Evolutionary conservation across 495 filamentous ascomycete species (phyloP).

Genomic region (Rhypophila decipiens): DNA sequence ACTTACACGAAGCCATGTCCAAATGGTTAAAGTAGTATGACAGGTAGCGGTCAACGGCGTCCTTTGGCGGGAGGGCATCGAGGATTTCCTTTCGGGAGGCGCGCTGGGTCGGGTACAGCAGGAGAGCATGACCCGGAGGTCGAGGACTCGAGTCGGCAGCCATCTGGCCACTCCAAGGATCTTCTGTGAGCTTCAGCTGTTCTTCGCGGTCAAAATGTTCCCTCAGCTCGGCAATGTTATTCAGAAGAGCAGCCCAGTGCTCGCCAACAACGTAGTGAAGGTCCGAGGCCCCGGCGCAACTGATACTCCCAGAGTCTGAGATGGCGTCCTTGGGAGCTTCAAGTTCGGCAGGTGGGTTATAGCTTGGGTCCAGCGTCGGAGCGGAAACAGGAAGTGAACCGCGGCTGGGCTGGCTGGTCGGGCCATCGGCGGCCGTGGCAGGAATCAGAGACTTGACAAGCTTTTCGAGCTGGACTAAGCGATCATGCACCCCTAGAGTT

Average conservation of each 20-base stretch:
- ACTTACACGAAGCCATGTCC: conserved; percentile 16
- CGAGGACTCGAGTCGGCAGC: no score
- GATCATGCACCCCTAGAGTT: conserved; percentile 5
- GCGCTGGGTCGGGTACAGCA: conserved; percentile 5
- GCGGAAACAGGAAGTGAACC: neutral
- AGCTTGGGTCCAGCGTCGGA: neutral
- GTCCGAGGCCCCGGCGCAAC: conserved; percentile 22
- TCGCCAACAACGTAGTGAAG: conserved; percentile 31
- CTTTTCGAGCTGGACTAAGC: conserved; percentile 2
- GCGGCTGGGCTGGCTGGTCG: neutral
- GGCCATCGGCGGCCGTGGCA: neutral
- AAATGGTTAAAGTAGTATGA: conserved; percentile 18
- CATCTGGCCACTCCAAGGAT: neutral
- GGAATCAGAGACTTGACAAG: conserved; percentile 4
- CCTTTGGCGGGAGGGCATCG: conserved; percentile 13
- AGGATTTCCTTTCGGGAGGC: conserved; percentile 10
- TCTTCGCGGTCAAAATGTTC: conserved; percentile 22
- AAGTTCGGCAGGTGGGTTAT: neutral
- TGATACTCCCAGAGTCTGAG: conserved; percentile 28
- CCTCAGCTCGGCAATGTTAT: conserved; percentile 27
- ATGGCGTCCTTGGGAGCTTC: conserved; percentile 11
- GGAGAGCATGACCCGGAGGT: conserved; percentile 9
- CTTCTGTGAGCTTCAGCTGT: neutral
- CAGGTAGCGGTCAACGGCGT: conserved; percentile 12
- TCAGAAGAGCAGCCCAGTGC: conserved; percentile 39